Evolutionary conservation across 495 filamentous ascomycete species (phyloP), one percentile per base, ranked within the genome.

Genomic region (Podospora pseudoanserina): DNA sequence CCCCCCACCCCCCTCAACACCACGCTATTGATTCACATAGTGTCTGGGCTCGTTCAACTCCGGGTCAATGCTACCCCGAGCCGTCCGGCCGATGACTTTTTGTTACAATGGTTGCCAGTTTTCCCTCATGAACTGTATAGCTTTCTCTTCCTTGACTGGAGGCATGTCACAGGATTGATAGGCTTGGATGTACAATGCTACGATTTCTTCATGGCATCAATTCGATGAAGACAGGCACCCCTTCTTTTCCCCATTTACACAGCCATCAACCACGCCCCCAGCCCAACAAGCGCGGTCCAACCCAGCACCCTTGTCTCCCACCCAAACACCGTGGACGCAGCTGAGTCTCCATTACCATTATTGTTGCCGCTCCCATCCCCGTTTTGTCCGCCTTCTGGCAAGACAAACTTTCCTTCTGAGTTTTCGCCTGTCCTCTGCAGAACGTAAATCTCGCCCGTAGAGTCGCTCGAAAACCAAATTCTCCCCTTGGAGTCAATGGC

Each of bases 391-490:
- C n/a, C 53, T 34, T 3, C 28, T 7, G 67, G 67, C 27, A 49
- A 32, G 1, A 69, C 67, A 53, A 69, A 69, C 58, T 4, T 57
- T 2, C 67, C 67, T 9, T 65, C 64, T 5, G 65, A 54, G 0
- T 1, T 34, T 4, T 60, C 39, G 30, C 56, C 55, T n/a, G 54
- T 66, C 67, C 70, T 70, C 53, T 68, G 34, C 15, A 86, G 55
- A 2, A 86, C 81, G 64, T 80, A 86, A 23, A 87, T 79, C 74
- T 87, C 85, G 15, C 85, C 85, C 58, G 81, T 86, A 4, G 77
- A 64, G 68, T 86, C 85, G 1, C 77, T 79, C 62, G 79, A 80
- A 69, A 86, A 75, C 66, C 80, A 87, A 32, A 86, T 65, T 39
- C 84, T 68, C 4, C 80, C 82, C 4, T 73, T 49, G 4, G 26